Conservation (phyloP, 306 rosid genomes). For the Leucaena leucocephala region DNA sequence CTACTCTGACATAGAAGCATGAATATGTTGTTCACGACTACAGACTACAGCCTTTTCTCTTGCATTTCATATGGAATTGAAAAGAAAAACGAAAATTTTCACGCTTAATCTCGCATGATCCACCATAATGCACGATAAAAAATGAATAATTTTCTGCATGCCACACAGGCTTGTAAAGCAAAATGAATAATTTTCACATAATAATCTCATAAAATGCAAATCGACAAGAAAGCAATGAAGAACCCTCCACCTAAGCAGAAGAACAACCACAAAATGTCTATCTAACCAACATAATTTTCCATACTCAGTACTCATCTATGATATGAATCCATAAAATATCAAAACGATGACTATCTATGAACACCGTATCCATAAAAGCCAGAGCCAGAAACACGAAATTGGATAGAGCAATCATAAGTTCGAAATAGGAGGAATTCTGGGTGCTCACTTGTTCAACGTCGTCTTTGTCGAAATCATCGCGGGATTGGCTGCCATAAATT, state of each 20-base stretch:
- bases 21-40: background rate
- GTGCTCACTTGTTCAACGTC: conserved; percentile 86
- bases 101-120: background rate
- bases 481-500: conserved; percentile 90
- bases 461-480: conserved; percentile 89
- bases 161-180: conserved; percentile 6
- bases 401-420: conserved; percentile 21
- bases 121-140: background rate
- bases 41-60: background rate
- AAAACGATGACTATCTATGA: conserved; percentile 12
- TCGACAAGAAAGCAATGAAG: conserved; percentile 8
- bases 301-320: background rate
- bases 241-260: background rate
- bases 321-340: background rate
- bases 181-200: background rate
- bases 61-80: background rate
- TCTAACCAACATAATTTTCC: conserved; percentile 9
- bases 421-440: background rate
- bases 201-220: conserved; percentile 1
- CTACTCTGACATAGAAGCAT: conserved; percentile 2
- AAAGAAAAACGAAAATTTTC: background rate
- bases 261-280: conserved; percentile 10
- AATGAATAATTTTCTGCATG: background rate
- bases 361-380: background rate
- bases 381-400: background rate